Evolutionary conservation across 257 asterid genomes (phyloP).

Genomic region (Linaria vulgaris): DNA sequence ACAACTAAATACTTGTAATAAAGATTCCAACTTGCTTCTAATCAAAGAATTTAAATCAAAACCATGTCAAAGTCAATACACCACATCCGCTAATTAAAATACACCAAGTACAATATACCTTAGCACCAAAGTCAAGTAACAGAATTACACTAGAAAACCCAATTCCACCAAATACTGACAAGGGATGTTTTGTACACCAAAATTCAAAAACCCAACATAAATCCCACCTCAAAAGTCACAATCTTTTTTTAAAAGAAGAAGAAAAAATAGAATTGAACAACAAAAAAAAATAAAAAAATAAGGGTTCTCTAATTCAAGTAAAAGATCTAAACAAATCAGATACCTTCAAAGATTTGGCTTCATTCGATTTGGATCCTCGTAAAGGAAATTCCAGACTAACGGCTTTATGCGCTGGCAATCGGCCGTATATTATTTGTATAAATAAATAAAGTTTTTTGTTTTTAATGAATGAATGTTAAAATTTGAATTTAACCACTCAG

Average conservation of each 20-base stretch:
- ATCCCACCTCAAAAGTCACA: conserved; percentile 17
- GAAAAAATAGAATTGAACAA: not conserved
- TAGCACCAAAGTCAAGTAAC: conserved; percentile 36
- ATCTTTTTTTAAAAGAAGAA: conserved; percentile 15
- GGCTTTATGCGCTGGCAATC: conserved; percentile 49
- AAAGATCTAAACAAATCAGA: not conserved
- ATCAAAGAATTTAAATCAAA: conserved; percentile 24
- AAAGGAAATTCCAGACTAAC: conserved; percentile 24
- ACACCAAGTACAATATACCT: conserved; percentile 13
- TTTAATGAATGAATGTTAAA: no score
- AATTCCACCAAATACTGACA: conserved; percentile 24
- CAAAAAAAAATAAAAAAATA: not conserved
- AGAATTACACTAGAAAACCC: conserved; percentile 25
- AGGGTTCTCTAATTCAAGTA: not conserved
- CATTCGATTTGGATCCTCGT: not conserved
- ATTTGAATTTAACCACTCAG: no score
- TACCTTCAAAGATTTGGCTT: not conserved
- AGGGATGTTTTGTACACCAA: conserved; percentile 16
- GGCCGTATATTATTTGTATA: conserved; percentile 27
- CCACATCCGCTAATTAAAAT: conserved; percentile 2
- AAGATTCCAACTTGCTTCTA: conserved; percentile 22
- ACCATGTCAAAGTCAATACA: conserved; percentile 25
- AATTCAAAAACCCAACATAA: conserved; percentile 11
- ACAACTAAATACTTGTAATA: not conserved
- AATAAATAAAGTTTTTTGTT: no score